phyloP scores from a whole-genome alignment of 208 protist species.

The Trypanosoma conorhini region DNA sequence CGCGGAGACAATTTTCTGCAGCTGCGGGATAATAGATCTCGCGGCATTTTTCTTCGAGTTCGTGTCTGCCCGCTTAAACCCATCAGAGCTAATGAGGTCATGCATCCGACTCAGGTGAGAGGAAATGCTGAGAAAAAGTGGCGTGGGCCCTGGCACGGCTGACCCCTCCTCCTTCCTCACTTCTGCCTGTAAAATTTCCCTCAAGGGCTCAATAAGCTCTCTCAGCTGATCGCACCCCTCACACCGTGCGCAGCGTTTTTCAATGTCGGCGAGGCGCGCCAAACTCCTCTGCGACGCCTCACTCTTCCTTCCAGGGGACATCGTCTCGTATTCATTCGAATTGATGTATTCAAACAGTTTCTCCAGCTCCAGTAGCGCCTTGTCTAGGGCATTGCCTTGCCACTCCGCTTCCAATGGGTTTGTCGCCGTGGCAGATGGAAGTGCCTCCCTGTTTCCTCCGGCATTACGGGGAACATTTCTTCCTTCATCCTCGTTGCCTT shows the following conservation, averaged over 20 bases:
- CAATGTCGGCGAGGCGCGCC: conserved; percentile 32
- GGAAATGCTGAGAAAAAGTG: conserved; percentile 39
- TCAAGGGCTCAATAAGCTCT: conserved; percentile 55
- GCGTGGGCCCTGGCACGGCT: conserved; percentile 6
- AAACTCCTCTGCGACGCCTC: conserved; percentile 31
- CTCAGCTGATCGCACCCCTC: conserved; percentile 22
- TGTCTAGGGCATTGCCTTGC: conserved; percentile 15
- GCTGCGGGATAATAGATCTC: conserved; percentile 38
- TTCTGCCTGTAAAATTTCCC: conserved; percentile 39
- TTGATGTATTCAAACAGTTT: conserved; percentile 39
- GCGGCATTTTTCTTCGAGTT: conserved; percentile 32
- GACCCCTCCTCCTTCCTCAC: conserved; percentile 3
- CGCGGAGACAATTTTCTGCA: conserved; percentile 44
- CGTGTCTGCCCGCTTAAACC: conserved; percentile 34
- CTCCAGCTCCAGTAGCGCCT: conserved; percentile 20
- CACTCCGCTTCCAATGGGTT: conserved; percentile 4
- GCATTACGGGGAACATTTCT: neutral
- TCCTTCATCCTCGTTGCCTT: neutral
- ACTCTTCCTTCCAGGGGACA: conserved; percentile 31
- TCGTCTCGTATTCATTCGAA: conserved; percentile 43
- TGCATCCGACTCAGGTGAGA: conserved; percentile 39
- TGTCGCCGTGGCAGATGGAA: neutral
- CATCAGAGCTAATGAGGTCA: conserved; percentile 38
- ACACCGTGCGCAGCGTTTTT: conserved; percentile 19
- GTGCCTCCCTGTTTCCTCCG: neutral